Evolutionary conservation across 305 asterid species (phyloP).

Genomic region (Fraxinus platypoda): DNA sequence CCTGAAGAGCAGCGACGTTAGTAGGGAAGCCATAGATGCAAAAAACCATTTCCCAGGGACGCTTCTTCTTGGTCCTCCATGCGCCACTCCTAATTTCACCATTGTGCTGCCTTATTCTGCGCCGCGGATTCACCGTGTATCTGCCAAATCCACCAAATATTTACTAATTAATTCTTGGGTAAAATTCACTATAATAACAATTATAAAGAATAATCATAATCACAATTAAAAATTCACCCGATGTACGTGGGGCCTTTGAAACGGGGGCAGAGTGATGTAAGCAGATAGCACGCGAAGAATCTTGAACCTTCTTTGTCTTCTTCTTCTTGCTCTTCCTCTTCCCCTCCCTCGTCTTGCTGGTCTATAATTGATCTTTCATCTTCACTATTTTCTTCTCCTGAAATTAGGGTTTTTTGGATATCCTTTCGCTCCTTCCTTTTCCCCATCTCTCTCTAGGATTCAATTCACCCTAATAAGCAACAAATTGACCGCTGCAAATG

Average conservation of each 20-base stretch:
- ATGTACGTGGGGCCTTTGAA: slow-evolving; percentile 77
- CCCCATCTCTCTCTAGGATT: slow-evolving; percentile 30
- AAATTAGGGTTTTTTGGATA: slow-evolving; percentile 10
- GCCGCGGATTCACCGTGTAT: slow-evolving; percentile 75
- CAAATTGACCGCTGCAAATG: slow-evolving; percentile 23
- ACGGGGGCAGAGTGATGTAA: slow-evolving; percentile 70
- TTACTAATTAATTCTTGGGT: neutral
- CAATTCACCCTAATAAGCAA: neutral
- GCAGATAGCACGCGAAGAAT: slow-evolving; percentile 70
- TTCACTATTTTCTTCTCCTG: neutral
- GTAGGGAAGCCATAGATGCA: slow-evolving; percentile 89
- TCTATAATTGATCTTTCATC: neutral
- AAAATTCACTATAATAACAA: neutral
- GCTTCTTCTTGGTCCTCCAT: slow-evolving; percentile 67
- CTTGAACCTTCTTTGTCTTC: slow-evolving; percentile 26
- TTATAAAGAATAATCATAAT: neutral
- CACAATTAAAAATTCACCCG: slow-evolving; percentile 42
- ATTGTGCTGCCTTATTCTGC: slow-evolving; percentile 89
- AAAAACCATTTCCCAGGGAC: slow-evolving; percentile 92
- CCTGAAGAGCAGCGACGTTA: slow-evolving; percentile 63
- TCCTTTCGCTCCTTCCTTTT: slow-evolving; percentile 26
- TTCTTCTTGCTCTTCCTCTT: slow-evolving; percentile 22
- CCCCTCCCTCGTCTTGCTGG: neutral
- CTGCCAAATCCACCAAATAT: slow-evolving; percentile 21
- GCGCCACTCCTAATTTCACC: slow-evolving; percentile 82